A percentile compares a stretch with the other conserved stretches of the same genome.
These are phyloP conservation scores for Epichloe sylvatica DNA, from an alignment of 2,329 filamentous ascomycete species.

Conservation along the genomic window DNA sequence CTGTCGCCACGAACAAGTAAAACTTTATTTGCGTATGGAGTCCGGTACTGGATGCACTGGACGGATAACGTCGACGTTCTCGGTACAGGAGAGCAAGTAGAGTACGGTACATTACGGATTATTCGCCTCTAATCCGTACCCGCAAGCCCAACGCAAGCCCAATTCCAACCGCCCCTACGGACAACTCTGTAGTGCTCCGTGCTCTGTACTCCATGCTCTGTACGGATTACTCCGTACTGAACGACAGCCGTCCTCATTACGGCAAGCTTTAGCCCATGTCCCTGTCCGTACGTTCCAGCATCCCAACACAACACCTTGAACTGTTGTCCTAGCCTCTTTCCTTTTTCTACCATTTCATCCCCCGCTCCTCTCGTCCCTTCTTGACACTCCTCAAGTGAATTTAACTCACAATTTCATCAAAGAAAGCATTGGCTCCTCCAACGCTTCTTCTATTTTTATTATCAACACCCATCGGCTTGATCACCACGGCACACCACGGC, in stretches of 20 bases:
- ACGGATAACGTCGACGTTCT: too few relatives aligned
- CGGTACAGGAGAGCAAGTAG: too few relatives aligned
- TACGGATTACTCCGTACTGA: too few relatives aligned
- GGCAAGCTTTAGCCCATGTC: too few relatives aligned
- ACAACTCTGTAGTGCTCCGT: too few relatives aligned
- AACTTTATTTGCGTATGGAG: not conserved
- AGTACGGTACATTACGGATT: too few relatives aligned
- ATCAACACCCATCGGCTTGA: not conserved
- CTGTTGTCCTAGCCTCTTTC: not conserved
- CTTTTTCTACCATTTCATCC: not conserved
- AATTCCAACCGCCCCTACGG: too few relatives aligned
- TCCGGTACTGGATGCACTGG: too few relatives aligned
- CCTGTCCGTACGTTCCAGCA: not conserved
- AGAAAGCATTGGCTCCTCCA: not conserved
- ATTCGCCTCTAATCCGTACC: too few relatives aligned
- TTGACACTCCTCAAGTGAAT: not conserved
- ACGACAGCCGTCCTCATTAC: too few relatives aligned
- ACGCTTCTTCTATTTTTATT: not conserved
- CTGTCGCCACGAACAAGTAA: not conserved
- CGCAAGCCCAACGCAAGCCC: too few relatives aligned
- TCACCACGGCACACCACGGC: not conserved
- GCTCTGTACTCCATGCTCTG: too few relatives aligned
- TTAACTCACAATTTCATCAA: not conserved
- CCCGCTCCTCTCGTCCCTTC: constrained; percentile 1
- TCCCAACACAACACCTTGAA: not conserved